phyloP scores from a whole-genome alignment of 2,329 filamentous ascomycete genomes.

The Tolypocladium pustulatum region DNA sequence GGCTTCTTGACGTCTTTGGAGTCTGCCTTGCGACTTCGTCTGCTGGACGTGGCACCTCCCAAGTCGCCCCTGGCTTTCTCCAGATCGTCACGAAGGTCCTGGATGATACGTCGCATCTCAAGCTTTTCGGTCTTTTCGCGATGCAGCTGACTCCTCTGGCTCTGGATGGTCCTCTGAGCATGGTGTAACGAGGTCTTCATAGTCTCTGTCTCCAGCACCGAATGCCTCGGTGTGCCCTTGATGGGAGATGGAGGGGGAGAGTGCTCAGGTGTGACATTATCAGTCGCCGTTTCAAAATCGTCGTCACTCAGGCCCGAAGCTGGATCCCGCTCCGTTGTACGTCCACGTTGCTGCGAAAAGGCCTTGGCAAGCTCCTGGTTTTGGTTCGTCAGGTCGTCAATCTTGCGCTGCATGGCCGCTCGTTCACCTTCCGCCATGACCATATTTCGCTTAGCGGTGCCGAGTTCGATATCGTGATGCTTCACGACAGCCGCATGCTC shows the following conservation, averaged over 20 bases:
- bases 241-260: conserved; percentile 84
- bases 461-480: conserved; percentile 80
- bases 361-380: conserved; percentile 86
- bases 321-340: conserved; percentile 54
- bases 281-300: conserved; percentile 52
- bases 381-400: conserved; percentile 79
- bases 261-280: conserved; percentile 71
- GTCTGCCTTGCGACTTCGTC: conserved; percentile 52
- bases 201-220: conserved; percentile 89
- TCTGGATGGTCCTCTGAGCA: conserved; percentile 93
- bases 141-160: conserved; percentile 86
- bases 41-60: conserved; percentile 34
- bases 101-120: conserved; percentile 86
- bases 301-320: conserved; percentile 50
- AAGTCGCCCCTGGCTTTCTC: conserved; percentile 55
- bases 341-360: conserved; percentile 62
- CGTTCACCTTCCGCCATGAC: conserved; percentile 71
- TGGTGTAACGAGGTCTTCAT: conserved; percentile 89
- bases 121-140: conserved; percentile 98
- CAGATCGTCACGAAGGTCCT: conserved; percentile 88
- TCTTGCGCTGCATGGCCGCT: conserved; percentile 65
- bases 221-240: conserved; percentile 84
- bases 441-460: conserved; percentile 70
- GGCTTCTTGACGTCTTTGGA: conserved; percentile 71
- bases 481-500: conserved; percentile 70